Evolutionary conservation across 495 filamentous ascomycete species (phyloP).

Genomic region (Aspergillus nidulans): DNA sequence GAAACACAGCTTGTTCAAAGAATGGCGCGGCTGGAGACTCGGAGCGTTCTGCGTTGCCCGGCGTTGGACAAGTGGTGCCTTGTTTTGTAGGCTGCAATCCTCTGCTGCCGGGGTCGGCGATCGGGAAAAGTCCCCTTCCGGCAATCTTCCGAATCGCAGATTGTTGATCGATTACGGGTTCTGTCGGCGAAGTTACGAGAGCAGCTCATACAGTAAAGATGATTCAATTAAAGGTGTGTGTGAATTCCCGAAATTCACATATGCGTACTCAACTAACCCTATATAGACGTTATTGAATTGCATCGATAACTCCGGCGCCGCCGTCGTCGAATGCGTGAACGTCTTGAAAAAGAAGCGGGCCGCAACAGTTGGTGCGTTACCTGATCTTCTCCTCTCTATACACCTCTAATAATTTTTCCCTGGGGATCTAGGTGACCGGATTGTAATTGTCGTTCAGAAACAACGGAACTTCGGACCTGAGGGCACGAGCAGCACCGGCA

Average conservation of each 20-base stretch:
- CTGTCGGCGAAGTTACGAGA: constrained; percentile 4
- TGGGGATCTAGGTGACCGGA: constrained; percentile 73
- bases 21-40: constrained; percentile 1
- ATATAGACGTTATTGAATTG: constrained; percentile 91
- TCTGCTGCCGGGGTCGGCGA: constrained; percentile 18
- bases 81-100: background rate
- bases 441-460: constrained; percentile 97
- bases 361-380: constrained; percentile 77
- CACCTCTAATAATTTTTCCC: constrained; percentile 1
- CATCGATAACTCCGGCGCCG: constrained; percentile 99
- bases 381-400: background rate
- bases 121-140: constrained; percentile 26
- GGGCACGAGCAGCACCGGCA: constrained; percentile 48
- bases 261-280: constrained; percentile 3
- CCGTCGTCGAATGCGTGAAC: constrained; percentile 92
- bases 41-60: too few species aligned
- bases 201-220: constrained; percentile 57
- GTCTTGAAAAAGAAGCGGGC: constrained; percentile 85
- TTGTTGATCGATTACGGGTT: background rate
- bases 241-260: background rate
- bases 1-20: background rate
- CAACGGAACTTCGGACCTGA: constrained; percentile 75
- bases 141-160: constrained; percentile 22
- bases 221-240: constrained; percentile 93
- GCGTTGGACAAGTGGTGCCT: background rate